phyloP scores from a whole-genome alignment of 2,329 filamentous ascomycete genomes.

The Hypoxylon sp. region DNA sequence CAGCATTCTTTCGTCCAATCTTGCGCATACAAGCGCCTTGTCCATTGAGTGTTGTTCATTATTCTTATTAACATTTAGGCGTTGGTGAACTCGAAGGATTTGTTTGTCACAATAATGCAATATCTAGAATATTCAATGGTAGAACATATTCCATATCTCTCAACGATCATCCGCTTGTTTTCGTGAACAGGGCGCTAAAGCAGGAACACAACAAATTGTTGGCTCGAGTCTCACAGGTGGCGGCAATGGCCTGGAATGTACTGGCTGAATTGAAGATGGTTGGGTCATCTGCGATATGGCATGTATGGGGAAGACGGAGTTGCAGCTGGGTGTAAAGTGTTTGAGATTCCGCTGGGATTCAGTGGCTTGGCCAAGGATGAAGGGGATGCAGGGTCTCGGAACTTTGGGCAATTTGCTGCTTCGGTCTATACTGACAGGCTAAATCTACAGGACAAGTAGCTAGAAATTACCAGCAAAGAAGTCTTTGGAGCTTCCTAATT shows the following conservation, averaged over 20 bases:
- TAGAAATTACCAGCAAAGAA: constrained; percentile 13
- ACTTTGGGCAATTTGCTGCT: constrained; percentile 19
- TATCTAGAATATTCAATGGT: constrained; percentile 14
- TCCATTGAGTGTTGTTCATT: constrained; percentile 15
- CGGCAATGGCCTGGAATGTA: constrained; percentile 44
- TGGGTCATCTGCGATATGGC: constrained; percentile 37
- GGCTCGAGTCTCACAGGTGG: constrained; percentile 28
- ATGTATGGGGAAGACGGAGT: constrained; percentile 43
- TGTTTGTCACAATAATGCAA: constrained; percentile 17
- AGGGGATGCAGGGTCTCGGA: constrained; percentile 36
- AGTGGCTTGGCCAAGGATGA: constrained; percentile 37
- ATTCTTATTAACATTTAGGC: constrained; percentile 1
- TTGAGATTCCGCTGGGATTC: constrained; percentile 46
- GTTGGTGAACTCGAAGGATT: constrained; percentile 3
- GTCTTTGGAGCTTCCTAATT: constrained; percentile 20
- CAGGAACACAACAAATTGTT: constrained; percentile 41
- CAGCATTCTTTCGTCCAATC: constrained; percentile 18
- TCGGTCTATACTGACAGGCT: constrained; percentile 20
- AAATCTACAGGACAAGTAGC: constrained; percentile 22
- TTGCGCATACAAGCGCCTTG: constrained; percentile 10
- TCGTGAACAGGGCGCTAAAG: constrained; percentile 42
- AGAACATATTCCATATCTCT: constrained; percentile 4
- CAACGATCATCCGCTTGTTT: constrained; percentile 30
- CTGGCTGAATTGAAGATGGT: constrained; percentile 38
- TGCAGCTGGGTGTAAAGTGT: constrained; percentile 40